Evolutionary conservation across 148 eudicot species (phyloP).

Genomic region (Rhododendron griersonianum): DNA sequence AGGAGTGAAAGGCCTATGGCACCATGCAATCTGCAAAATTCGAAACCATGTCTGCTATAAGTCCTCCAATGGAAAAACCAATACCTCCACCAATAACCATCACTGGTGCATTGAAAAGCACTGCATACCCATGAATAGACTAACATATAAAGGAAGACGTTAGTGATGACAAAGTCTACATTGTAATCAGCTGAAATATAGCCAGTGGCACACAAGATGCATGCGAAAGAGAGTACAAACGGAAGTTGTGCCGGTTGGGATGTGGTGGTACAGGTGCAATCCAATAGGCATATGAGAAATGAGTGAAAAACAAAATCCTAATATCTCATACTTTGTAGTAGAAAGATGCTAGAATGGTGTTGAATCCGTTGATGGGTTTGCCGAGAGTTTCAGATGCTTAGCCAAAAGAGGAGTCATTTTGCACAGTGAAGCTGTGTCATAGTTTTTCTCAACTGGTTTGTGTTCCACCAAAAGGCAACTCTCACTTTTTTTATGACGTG

Average conservation of each 20-base stretch:
- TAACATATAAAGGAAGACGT: background rate
- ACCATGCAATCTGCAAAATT: slow-evolving; percentile 7
- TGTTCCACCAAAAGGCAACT: background rate
- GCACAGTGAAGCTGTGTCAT: background rate
- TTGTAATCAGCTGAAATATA: background rate
- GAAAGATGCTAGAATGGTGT: background rate
- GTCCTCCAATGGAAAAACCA: background rate
- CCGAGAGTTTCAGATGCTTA: background rate
- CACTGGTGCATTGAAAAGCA: background rate
- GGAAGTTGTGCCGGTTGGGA: background rate
- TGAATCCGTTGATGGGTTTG: background rate
- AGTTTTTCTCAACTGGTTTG: background rate
- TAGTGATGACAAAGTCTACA: background rate
- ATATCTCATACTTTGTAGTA: background rate
- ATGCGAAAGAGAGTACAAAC: background rate
- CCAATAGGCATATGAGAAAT: background rate
- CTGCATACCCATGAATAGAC: background rate
- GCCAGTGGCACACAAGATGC: background rate
- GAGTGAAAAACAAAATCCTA: background rate
- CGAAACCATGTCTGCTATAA: background rate
- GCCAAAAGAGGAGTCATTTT: background rate
- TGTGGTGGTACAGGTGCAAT: background rate
- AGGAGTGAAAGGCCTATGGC: background rate
- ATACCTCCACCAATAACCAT: background rate
- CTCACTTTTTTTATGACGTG: background rate